Conservation (phyloP, 805 yeast genomes). For the Kregervanrija fluxuum region DNA sequence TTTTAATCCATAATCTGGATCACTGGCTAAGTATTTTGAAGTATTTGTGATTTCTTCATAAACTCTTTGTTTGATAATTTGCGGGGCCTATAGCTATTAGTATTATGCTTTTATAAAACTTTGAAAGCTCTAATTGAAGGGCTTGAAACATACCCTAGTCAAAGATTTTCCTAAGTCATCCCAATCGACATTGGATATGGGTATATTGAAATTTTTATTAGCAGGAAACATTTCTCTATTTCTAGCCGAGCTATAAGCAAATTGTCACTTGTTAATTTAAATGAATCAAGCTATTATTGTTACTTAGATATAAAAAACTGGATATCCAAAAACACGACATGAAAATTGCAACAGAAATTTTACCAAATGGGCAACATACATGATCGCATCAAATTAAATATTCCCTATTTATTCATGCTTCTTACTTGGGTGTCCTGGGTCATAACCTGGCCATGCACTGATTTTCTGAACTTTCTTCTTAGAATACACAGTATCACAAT, state of each 20-base stretch:
- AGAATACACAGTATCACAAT: conserved; percentile 2
- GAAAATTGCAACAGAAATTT: not conserved
- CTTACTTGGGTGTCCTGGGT: conserved; percentile 53
- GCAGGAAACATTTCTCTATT: not conserved
- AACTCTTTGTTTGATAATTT: conserved; percentile 7
- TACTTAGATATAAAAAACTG: not conserved
- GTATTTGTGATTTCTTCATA: conserved; percentile 1
- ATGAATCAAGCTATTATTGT: not conserved
- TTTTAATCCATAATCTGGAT: not conserved
- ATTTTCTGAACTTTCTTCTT: conserved; percentile 3
- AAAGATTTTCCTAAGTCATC: conserved; percentile 19
- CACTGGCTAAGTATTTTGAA: not conserved
- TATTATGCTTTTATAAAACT: not conserved
- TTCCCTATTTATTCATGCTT: not conserved
- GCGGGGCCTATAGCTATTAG: conserved; percentile 9
- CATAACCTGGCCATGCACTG: conserved; percentile 60
- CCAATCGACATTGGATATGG: conserved; percentile 22
- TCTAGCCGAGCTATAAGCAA: not conserved
- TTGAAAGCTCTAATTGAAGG: no score
- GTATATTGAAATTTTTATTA: conserved; percentile 10
- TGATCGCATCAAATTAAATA: not conserved
- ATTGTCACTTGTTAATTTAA: not conserved
- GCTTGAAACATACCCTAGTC: conserved; percentile 16
- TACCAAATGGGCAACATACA: not conserved
- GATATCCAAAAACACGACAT: not conserved